Evolutionary conservation across 106 monocot species (phyloP), one percentile per base, ranked within the genome.

Genomic region (Dactylorhiza incarnata): DNA sequence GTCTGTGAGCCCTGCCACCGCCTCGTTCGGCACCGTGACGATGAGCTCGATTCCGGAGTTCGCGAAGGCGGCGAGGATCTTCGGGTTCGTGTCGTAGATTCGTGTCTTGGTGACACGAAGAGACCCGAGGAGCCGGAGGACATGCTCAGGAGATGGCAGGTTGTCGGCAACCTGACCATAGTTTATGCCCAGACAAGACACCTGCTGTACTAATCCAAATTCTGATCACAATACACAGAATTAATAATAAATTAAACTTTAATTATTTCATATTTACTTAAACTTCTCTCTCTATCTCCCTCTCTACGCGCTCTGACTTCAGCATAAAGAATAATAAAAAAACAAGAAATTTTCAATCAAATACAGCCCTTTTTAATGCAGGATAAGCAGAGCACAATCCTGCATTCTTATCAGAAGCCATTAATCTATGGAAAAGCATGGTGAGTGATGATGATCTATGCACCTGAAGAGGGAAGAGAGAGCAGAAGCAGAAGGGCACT

Each of bases 161-260:
- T 88, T 81, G 84, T 91, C 86, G 26, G 86, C 91, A 25, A 92
- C 88, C 81, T 92, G 91, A 37, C 91, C 91, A 53, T 92, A 92
- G 82, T 92, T 92, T 70, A 92, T 92, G 55, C 88, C 91, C 13
- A 92, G 58, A 11, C 82, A 15, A 12, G 82, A 63, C 6, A 68
- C 78, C 43, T 65, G 55, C 59, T 71, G 74, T 10, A 82, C 9
- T 15, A 83, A 74, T 50, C 83, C 81, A 52, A 85, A 62, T 58
- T 86, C 91, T 91, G 80, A 37, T 25, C 77, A 81, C 49, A 48
- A 56, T 61, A 67, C 25, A 67, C 71, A 52, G 63, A 79, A 68
- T 16, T 19, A 26, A 77, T 14, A 7, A 7, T 49, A 70, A n/a
- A n/a, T 68, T n/a, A 23, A 25, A 24, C 48, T 22, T 4, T 20